phyloP scores from a whole-genome alignment of 768 basidiomycete genomes.

The Porphyrellus cyaneotinctus region DNA sequence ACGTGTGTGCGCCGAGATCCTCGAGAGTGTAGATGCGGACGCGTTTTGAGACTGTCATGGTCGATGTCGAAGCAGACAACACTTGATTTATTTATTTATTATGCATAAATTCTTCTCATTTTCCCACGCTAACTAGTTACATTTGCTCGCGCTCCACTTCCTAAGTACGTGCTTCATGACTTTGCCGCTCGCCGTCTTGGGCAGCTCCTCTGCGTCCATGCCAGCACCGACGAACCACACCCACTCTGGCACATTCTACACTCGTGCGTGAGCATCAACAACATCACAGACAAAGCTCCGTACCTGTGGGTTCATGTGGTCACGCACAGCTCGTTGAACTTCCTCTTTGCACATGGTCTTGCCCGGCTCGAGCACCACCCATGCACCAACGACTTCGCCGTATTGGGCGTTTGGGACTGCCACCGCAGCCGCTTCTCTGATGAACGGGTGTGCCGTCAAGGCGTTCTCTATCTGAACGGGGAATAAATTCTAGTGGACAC shows the following conservation, averaged over 20 bases:
- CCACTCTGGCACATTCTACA: conserved; percentile 74
- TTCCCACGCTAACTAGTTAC: conserved; percentile 16
- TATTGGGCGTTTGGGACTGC: conserved; percentile 64
- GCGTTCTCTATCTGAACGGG: conserved; percentile 83
- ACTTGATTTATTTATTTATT: background rate
- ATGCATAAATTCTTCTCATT: too few species aligned
- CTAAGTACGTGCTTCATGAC: conserved; percentile 79
- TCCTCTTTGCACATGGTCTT: conserved; percentile 43
- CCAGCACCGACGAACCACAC: conserved; percentile 81
- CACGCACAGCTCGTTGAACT: conserved; percentile 49
- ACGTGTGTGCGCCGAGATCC: conserved; percentile 66
- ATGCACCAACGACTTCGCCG: conserved; percentile 80
- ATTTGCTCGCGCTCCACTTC: conserved; percentile 48
- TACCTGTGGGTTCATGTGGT: conserved; percentile 78
- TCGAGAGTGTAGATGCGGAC: conserved; percentile 70
- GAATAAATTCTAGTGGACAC: conserved; percentile 60
- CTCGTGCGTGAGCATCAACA: background rate
- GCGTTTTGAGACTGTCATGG: conserved; percentile 57
- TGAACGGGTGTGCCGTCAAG: conserved; percentile 47
- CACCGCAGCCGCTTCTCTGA: conserved; percentile 71
- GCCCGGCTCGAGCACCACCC: conserved; percentile 54
- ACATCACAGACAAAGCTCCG: conserved; percentile 6
- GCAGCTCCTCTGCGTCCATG: conserved; percentile 51
- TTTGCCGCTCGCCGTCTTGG: conserved; percentile 86
- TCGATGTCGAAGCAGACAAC: conserved; percentile 3